Conservation (phyloP, 164 flowering plant genomes). For the Buxus sempervirens region DNA sequence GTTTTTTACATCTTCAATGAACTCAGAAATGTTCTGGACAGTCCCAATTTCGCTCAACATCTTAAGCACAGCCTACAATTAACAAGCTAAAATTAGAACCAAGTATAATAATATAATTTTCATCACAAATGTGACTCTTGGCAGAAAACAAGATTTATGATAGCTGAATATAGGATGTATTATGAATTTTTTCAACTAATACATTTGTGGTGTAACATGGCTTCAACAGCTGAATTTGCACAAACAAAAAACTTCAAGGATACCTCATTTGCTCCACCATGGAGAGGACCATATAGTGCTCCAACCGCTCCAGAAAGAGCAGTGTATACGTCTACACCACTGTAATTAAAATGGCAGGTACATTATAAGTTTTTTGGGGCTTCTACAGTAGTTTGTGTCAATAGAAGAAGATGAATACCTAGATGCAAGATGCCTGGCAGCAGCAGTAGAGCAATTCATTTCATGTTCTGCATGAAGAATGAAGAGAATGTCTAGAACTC, state of each 20-base stretch:
- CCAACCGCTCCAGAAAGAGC: slow-evolving; percentile 99
- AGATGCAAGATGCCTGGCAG: slow-evolving; percentile 98
- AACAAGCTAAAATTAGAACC: slow-evolving; percentile 4
- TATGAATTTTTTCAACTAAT: neutral
- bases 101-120: no score
- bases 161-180: neutral
- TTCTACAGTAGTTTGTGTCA: neutral
- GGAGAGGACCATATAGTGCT: slow-evolving; percentile 98
- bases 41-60: slow-evolving; percentile 93
- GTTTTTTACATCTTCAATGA: slow-evolving; percentile 94
- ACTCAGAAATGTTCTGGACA: slow-evolving; percentile 89
- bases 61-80: slow-evolving; percentile 89
- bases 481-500: slow-evolving; percentile 85
- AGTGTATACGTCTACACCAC: slow-evolving; percentile 99
- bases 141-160: neutral
- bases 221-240: neutral
- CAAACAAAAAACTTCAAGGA: neutral
- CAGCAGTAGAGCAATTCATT: slow-evolving; percentile 99
- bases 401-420: slow-evolving; percentile 42
- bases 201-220: no score
- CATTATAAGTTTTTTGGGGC: slow-evolving; percentile 1
- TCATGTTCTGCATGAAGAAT: slow-evolving; percentile 99
- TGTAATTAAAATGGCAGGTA: slow-evolving; percentile 24
- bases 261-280: slow-evolving; percentile 99
- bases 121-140: neutral